Conservation (phyloP, 495 filamentous ascomycete genomes). For the Umbilicaria muhlenbergii region DNA sequence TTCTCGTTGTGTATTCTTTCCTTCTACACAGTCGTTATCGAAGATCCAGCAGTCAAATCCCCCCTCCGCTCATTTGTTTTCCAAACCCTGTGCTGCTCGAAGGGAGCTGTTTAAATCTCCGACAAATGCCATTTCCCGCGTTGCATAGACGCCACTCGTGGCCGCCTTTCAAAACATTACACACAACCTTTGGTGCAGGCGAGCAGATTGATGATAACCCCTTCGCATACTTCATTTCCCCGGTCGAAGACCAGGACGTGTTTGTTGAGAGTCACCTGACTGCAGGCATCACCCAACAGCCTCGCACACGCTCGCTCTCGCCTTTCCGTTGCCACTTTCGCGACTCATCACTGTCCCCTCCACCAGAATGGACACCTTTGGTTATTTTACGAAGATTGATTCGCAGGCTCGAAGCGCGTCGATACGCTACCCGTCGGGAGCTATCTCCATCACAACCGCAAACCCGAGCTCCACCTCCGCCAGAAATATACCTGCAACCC, state of each 20-base stretch:
- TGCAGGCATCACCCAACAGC: constrained; percentile 15
- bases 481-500: too few relatives aligned
- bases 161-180: constrained; percentile 12
- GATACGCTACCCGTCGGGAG: too few relatives aligned
- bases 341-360: too few relatives aligned
- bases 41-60: too few relatives aligned
- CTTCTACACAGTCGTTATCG: too few relatives aligned
- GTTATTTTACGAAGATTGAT: too few relatives aligned
- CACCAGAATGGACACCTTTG: too few relatives aligned
- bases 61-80: too few relatives aligned
- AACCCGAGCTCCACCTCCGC: too few relatives aligned
- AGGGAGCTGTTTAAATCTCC: neutral
- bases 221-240: constrained; percentile 24
- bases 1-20: too few relatives aligned
- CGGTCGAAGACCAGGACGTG: constrained; percentile 19
- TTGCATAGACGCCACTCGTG: constrained; percentile 18
- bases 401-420: too few relatives aligned
- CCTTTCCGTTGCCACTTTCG: constrained; percentile 5
- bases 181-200: constrained; percentile 1
- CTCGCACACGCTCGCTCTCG: constrained; percentile 13
- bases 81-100: neutral
- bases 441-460: too few relatives aligned
- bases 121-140: constrained; percentile 4
- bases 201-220: constrained; percentile 22
- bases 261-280: constrained; percentile 15